These are phyloP conservation scores for Paratrimastix pyriformis DNA, from an alignment of 78 protist species.

Conservation along the genomic window DNA sequence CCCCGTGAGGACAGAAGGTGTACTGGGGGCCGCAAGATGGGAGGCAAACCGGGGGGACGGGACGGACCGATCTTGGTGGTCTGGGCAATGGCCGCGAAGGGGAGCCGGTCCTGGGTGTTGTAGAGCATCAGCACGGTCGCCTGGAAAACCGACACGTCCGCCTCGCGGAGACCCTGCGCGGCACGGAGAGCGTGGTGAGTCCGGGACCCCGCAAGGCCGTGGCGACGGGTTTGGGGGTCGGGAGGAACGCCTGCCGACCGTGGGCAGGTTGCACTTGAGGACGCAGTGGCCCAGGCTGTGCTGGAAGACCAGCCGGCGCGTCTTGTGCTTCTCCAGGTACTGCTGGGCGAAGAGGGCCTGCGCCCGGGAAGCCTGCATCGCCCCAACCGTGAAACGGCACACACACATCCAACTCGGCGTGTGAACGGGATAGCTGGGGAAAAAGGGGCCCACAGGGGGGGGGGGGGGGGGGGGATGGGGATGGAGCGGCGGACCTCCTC, in stretches of 20 bases:
- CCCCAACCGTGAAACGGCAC: too few relatives aligned
- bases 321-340: constrained; percentile 58
- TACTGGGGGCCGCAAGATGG: too few relatives aligned
- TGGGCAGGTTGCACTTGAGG: constrained; percentile 37
- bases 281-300: constrained; percentile 47
- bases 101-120: constrained; percentile 41
- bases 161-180: constrained; percentile 61
- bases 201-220: not conserved
- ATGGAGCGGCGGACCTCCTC: too few relatives aligned
- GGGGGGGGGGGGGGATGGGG: too few relatives aligned
- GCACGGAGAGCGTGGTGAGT: not conserved
- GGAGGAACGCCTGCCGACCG: not conserved
- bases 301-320: constrained; percentile 68
- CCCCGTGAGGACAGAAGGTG: too few relatives aligned
- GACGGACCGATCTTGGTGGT: constrained; percentile 27
- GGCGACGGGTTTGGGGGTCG: not conserved
- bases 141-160: constrained; percentile 65
- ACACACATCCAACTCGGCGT: too few relatives aligned
- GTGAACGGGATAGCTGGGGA: too few relatives aligned
- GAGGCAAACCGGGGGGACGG: constrained; percentile 21
- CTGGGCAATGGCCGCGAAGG: constrained; percentile 33
- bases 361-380: too few relatives aligned
- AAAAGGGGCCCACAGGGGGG: too few relatives aligned
- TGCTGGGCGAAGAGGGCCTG: constrained; percentile 56
- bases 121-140: constrained; percentile 61